Evolutionary conservation across 208 protist species (phyloP).

Genomic region (Herpetomonas tarakana): DNA sequence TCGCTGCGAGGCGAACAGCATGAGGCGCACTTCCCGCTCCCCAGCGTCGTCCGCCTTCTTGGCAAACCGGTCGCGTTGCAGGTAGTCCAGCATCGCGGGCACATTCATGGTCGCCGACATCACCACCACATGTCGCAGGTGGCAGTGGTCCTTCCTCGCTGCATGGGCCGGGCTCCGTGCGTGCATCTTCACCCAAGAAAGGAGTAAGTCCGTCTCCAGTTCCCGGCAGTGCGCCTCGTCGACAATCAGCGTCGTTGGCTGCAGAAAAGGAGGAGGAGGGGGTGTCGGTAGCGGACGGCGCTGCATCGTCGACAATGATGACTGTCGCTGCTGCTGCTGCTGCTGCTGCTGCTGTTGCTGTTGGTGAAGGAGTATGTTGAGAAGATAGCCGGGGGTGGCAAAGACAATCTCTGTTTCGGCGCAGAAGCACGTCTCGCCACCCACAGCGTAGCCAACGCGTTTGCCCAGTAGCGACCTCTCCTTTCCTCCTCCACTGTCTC

Average conservation of each 20-base stretch:
- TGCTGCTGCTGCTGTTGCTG: not conserved
- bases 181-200: conserved; percentile 46
- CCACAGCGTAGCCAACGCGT: conserved; percentile 75
- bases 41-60: no score
- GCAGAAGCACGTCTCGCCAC: conserved; percentile 44
- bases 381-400: conserved; percentile 66
- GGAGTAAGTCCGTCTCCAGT: conserved; percentile 63
- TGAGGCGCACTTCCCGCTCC: not conserved
- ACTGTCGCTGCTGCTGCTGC: not conserved
- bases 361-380: conserved; percentile 38
- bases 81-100: conserved; percentile 40
- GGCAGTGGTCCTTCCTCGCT: not conserved
- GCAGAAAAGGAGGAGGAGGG: conserved; percentile 8
- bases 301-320: not conserved
- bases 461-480: conserved; percentile 21
- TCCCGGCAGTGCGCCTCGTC: conserved; percentile 80
- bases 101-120: conserved; percentile 72
- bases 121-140: conserved; percentile 52
- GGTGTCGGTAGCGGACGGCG: not conserved
- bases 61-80: conserved; percentile 5
- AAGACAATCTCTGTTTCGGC: conserved; percentile 69
- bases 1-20: not conserved
- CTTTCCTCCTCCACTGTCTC: not conserved
- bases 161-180: not conserved
- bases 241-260: conserved; percentile 66